Conservation (phyloP, 176 grass and related monocot species). For the Cenchrus purpureus region DNA sequence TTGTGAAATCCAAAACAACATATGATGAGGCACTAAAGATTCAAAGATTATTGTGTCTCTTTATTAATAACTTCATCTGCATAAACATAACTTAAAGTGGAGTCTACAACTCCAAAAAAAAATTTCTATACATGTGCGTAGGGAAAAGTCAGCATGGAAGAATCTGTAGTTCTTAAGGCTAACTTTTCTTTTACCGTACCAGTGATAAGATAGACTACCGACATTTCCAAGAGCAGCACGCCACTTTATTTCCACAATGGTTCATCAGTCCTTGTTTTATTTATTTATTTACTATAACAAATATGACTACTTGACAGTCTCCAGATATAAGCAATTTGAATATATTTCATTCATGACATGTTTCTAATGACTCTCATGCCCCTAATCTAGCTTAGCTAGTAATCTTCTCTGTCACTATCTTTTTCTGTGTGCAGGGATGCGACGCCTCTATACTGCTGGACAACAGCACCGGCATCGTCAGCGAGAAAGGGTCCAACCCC, state of each 20-base stretch:
- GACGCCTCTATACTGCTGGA: constrained; percentile 80
- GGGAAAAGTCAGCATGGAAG: constrained; percentile 19
- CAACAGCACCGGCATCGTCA: constrained; percentile 63
- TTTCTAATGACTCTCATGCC: not conserved
- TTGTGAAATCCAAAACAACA: not conserved
- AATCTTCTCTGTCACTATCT: not conserved
- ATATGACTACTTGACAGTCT: not conserved
- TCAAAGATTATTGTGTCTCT: not conserved
- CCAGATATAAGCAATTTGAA: too few species aligned
- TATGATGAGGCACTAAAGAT: not conserved
- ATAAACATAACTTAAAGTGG: not conserved
- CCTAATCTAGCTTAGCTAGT: not conserved
- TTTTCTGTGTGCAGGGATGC: constrained; percentile 53
- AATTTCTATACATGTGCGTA: not conserved
- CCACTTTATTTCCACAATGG: constrained; percentile 27
- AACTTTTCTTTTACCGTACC: constrained; percentile 16
- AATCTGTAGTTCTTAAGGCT: not conserved
- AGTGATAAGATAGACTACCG: constrained; percentile 23
- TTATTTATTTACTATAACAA: not conserved
- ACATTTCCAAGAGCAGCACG: constrained; percentile 7
- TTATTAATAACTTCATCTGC: not conserved
- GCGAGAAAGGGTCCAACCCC: constrained; percentile 80
- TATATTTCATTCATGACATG: not conserved
- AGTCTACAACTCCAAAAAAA: not conserved
- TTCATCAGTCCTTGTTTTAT: not conserved